A percentile compares a stretch with the other conserved stretches of the same genome.
Evolutionary conservation across 805 yeast species (phyloP).

Genomic region (Cyberlindnera meyerae): DNA sequence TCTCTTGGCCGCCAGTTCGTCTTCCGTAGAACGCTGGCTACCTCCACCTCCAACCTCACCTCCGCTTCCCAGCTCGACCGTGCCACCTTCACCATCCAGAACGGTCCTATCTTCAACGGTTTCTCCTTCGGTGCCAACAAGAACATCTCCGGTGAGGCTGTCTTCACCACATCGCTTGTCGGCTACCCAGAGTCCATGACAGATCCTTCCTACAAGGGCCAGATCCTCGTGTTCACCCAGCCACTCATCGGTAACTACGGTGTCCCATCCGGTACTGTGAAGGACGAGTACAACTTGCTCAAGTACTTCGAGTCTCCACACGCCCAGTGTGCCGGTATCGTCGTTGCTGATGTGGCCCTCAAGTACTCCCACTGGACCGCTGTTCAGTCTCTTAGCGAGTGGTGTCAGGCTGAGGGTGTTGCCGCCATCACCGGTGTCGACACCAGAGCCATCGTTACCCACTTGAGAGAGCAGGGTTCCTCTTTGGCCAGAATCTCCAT

Average conservation of each 20-base stretch:
- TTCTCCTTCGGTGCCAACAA: constrained; percentile 94
- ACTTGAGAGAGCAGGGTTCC: constrained; percentile 93
- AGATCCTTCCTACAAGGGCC: constrained; percentile 97
- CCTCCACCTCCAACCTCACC: constrained; percentile 23
- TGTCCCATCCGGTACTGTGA: constrained; percentile 79
- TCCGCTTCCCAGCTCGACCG: constrained; percentile 45
- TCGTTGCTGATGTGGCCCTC: constrained; percentile 92
- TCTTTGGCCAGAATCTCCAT: constrained; percentile 85
- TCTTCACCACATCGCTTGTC: constrained; percentile 94
- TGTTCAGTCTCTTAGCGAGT: constrained; percentile 86
- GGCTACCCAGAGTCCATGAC: constrained; percentile 99
- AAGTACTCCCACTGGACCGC: constrained; percentile 99
- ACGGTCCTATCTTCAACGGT: constrained; percentile 92
- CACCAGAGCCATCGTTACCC: constrained; percentile 89
- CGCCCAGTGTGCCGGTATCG: constrained; percentile 92
- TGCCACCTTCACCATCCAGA: constrained; percentile 86
- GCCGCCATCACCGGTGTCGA: constrained; percentile 97
- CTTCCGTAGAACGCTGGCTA: constrained; percentile 28
- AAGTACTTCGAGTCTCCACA: constrained; percentile 89
- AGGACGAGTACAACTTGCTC: constrained; percentile 80
- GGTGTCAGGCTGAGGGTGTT: constrained; percentile 96
- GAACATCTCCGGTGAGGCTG: constrained; percentile 94
- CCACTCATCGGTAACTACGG: constrained; percentile 98
- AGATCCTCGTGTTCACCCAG: constrained; percentile 93
- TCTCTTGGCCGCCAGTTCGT: constrained; percentile 17